Evolutionary conservation across 139 green algal species (phyloP).

Genomic region (Desmodesmus armatus): DNA sequence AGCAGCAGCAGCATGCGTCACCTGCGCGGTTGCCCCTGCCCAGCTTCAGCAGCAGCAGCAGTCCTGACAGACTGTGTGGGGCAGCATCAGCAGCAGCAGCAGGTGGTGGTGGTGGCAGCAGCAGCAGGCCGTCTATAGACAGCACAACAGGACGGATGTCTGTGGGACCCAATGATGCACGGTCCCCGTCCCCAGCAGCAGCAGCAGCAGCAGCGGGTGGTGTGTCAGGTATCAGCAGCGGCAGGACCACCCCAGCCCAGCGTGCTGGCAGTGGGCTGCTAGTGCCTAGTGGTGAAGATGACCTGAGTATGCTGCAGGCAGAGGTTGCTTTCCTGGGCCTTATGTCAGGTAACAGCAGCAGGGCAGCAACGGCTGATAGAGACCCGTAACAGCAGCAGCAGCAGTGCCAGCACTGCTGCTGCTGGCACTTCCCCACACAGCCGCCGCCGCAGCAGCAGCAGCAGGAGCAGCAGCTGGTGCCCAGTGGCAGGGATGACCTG

Average conservation of each 20-base stretch:
- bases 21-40: too few relatives aligned
- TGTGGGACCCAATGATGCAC: not conserved
- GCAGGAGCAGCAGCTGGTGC: not conserved
- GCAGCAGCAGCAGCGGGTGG: not conserved
- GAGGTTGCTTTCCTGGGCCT: conserved; percentile 50
- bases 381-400: not conserved
- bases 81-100: conserved; percentile 4
- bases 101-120: not conserved
- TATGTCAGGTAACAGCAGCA: conserved; percentile 3
- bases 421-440: not conserved
- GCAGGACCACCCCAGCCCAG: not conserved
- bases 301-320: conserved; percentile 52
- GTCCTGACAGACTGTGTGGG: not conserved
- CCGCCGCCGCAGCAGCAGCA: not conserved
- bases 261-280: not conserved
- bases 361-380: not conserved
- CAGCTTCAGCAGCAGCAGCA: too few relatives aligned
- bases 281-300: conserved; percentile 45
- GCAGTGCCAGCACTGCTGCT: not conserved
- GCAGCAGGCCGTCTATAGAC: not conserved
- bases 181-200: not conserved
- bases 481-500: not conserved
- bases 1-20: not conserved
- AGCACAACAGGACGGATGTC: not conserved
- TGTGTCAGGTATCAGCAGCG: not conserved